Evolutionary conservation across 2,329 filamentous ascomycete species (phyloP), one percentile per base, ranked within the genome.

Genomic region (Venturiaceae sp.): DNA sequence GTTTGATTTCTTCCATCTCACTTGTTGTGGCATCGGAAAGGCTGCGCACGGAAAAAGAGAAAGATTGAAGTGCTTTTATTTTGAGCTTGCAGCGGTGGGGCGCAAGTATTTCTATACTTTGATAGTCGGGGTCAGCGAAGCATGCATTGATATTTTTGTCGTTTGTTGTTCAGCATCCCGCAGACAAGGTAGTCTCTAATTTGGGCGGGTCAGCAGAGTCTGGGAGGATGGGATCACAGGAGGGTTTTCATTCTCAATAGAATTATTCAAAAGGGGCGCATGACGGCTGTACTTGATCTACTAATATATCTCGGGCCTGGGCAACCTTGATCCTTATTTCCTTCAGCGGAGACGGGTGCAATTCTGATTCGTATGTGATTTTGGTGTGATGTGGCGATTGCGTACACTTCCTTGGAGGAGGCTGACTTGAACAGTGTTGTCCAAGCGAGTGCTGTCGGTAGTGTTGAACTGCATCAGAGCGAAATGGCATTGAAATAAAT

Each of bases 31-130:
- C 44, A 30, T 50, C 44, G 44, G 44, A 30, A 50, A 50, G 30
- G 13, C 26, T 50, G 44, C 44, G 44, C 44, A 26, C 26, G 44
- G 44, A 50, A 46, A 50, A 50, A n/a, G n/a, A n/a, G 62, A 62
- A 59, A 62, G 63, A 59, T 61, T 64, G 68, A 65, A 65, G 68
- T 66, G 64, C 64, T 55, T 63, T 62, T 64, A 61, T 55, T 61
- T 64, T 63, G 60, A 62, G 62, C 60, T 62, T 62, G 65, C 62
- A 61, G 64, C 65, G 58, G 60, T 57, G 62, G 55, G 54, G 61
- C 55, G 59, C 56, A 52, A 61, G 41, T 53, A 58, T 65, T 60
- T 47, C 59, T 62, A 59, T 52, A 54, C 56, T 60, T 60, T 58
- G 5, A 16, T 28, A 50, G 23, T 30, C 6, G 9, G 44, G 26